These are phyloP conservation scores for Pyricularia pennisetigena DNA, from an alignment of 2,329 filamentous ascomycete species.

Conservation along the genomic window DNA sequence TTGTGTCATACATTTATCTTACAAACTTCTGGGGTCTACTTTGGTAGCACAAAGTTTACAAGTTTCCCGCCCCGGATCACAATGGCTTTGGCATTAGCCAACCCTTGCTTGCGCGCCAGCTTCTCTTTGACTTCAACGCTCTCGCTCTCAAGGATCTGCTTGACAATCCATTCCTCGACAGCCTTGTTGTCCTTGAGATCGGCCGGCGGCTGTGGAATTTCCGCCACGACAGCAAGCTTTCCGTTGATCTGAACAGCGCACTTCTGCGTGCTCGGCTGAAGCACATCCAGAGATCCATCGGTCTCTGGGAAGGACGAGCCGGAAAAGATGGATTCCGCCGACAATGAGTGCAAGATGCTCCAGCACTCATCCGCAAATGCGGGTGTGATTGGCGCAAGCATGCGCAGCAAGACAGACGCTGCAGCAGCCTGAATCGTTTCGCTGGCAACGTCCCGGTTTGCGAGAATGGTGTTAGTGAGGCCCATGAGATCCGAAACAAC, in stretches of 20 bases:
- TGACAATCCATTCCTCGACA: constrained; percentile 51
- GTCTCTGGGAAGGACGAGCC: constrained; percentile 46
- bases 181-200: constrained; percentile 30
- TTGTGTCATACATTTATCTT: background rate
- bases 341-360: constrained; percentile 41
- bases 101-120: constrained; percentile 35
- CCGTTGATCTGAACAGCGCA: constrained; percentile 74
- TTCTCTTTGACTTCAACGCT: constrained; percentile 41
- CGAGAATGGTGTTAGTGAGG: constrained; percentile 60
- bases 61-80: constrained; percentile 57
- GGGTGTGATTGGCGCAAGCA: constrained; percentile 72
- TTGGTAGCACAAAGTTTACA: constrained; percentile 57
- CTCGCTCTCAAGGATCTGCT: constrained; percentile 48
- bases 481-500: constrained; percentile 75
- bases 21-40: background rate
- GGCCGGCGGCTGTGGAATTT: constrained; percentile 43
- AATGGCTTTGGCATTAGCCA: constrained; percentile 57
- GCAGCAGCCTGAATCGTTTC: constrained; percentile 36
- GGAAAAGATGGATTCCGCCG: constrained; percentile 5
- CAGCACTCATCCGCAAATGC: constrained; percentile 77
- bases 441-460: constrained; percentile 28
- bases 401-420: constrained; percentile 48
- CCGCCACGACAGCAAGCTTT: constrained; percentile 60
- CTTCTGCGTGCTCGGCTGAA: constrained; percentile 37
- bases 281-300: constrained; percentile 35